A percentile compares a stretch with the other conserved stretches of the same genome.
These are phyloP conservation scores for Boletellus emodensis DNA, from an alignment of 768 basidiomycete genomes.

Conservation along the genomic window DNA sequence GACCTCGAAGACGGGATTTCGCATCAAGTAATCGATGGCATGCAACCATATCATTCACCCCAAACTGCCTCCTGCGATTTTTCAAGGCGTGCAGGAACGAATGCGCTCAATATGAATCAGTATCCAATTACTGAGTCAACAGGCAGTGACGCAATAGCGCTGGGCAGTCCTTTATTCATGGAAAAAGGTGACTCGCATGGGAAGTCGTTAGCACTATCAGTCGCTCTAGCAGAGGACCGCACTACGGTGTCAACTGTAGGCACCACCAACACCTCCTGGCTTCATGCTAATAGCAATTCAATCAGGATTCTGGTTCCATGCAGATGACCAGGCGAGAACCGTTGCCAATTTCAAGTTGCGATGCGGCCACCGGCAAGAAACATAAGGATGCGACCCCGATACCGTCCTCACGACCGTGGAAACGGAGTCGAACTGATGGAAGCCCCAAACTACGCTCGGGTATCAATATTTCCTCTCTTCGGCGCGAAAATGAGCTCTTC, in stretches of 20 bases:
- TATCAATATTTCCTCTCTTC: slow-evolving; percentile 71
- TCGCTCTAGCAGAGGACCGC: not conserved
- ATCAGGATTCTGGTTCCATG: not conserved
- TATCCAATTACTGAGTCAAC: not conserved
- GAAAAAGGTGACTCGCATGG: not conserved
- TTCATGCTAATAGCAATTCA: not conserved
- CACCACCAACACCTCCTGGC: not conserved
- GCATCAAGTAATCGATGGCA: not conserved
- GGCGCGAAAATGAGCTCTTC: slow-evolving; percentile 77
- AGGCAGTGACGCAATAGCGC: not conserved
- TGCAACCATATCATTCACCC: not conserved
- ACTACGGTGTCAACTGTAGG: slow-evolving; percentile 4
- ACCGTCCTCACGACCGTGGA: slow-evolving; percentile 15
- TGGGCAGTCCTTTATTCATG: not conserved
- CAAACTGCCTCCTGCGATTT: not conserved
- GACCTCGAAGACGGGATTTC: not conserved
- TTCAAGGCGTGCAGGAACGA: slow-evolving; percentile 4
- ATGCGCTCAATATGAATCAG: not conserved
- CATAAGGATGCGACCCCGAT: slow-evolving; percentile 7
- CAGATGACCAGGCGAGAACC: not conserved
- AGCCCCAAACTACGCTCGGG: slow-evolving; percentile 29
- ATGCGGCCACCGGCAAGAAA: slow-evolving; percentile 9
- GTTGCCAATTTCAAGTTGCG: not conserved
- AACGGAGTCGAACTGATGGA: slow-evolving; percentile 18
- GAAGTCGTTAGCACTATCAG: not conserved